Evolutionary conservation across 495 filamentous ascomycete species (phyloP).

Genomic region (Xylaria nigripes): DNA sequence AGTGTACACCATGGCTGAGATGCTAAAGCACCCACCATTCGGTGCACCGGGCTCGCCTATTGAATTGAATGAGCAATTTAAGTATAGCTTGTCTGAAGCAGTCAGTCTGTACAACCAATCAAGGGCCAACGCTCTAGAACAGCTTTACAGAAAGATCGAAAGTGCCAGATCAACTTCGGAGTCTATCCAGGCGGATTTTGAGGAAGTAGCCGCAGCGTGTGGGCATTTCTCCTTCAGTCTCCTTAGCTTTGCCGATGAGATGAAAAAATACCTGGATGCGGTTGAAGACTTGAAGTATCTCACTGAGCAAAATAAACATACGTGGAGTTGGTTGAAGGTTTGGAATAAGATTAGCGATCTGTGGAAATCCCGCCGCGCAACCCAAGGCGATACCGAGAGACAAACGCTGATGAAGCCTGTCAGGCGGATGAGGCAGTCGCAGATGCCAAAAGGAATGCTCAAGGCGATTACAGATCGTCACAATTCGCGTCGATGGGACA

Average conservation of each 20-base stretch:
- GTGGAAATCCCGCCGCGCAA: constrained; percentile 15
- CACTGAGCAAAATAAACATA: constrained; percentile 49
- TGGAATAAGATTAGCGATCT: constrained; percentile 47
- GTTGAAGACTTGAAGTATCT: constrained; percentile 73
- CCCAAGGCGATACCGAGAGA: constrained; percentile 45
- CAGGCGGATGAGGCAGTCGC: constrained; percentile 32
- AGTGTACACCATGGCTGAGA: constrained; percentile 78
- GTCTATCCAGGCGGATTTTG: constrained; percentile 81
- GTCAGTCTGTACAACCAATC: constrained; percentile 68
- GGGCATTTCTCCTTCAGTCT: constrained; percentile 90
- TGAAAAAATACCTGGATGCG: constrained; percentile 71
- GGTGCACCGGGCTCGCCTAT: constrained; percentile 58
- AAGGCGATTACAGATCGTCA: constrained; percentile 36
- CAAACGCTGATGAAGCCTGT: constrained; percentile 31
- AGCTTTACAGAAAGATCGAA: constrained; percentile 70
- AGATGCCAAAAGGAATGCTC: constrained; percentile 40
- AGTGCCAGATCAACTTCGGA: constrained; percentile 54
- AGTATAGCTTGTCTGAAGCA: constrained; percentile 67
- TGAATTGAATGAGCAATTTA: constrained; percentile 67
- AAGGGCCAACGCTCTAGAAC: constrained; percentile 62
- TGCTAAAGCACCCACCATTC: constrained; percentile 82
- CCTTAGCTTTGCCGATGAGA: constrained; percentile 81
- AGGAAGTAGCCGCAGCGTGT: constrained; percentile 92
- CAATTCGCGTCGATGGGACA: constrained; percentile 37
- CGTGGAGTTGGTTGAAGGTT: constrained; percentile 83